Evolutionary conservation across 2,329 filamentous ascomycete species (phyloP).

Genomic region (Trichoderma sp.): DNA sequence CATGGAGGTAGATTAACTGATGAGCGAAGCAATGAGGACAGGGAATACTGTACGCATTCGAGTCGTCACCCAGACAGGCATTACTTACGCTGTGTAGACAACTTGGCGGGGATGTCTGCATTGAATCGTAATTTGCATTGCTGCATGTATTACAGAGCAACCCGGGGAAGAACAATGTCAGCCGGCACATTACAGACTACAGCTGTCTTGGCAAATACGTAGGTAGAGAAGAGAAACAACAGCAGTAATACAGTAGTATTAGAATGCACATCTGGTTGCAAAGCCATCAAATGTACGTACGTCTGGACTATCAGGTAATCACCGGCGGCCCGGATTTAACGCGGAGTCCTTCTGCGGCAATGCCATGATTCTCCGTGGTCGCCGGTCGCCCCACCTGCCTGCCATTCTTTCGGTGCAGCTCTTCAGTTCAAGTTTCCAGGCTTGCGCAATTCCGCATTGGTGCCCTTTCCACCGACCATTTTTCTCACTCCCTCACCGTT

Average conservation of each 20-base stretch:
- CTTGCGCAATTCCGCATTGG: not conserved
- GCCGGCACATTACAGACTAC: not conserved
- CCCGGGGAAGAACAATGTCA: not conserved
- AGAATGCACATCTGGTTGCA: not conserved
- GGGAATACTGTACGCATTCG: not conserved
- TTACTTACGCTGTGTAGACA: not conserved
- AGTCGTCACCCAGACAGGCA: not conserved
- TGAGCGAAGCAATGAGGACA: not conserved
- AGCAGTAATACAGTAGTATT: not conserved
- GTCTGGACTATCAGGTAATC: not conserved
- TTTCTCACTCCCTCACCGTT: not conserved
- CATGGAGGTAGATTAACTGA: not conserved
- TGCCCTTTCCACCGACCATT: not conserved
- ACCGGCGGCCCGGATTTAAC: constrained; percentile 3
- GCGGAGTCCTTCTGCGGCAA: not conserved
- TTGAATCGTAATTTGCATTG: not conserved
- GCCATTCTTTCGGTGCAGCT: not conserved
- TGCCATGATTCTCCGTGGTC: not conserved
- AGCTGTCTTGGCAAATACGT: not conserved
- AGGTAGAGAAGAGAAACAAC: not conserved
- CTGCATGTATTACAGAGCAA: not conserved
- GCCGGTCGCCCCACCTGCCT: not conserved
- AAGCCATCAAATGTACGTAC: not conserved
- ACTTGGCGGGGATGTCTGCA: not conserved
- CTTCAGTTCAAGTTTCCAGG: not conserved